phyloP scores from a whole-genome alignment of 2,329 filamentous ascomycete species.

The Neocatenulostroma microsporum region DNA sequence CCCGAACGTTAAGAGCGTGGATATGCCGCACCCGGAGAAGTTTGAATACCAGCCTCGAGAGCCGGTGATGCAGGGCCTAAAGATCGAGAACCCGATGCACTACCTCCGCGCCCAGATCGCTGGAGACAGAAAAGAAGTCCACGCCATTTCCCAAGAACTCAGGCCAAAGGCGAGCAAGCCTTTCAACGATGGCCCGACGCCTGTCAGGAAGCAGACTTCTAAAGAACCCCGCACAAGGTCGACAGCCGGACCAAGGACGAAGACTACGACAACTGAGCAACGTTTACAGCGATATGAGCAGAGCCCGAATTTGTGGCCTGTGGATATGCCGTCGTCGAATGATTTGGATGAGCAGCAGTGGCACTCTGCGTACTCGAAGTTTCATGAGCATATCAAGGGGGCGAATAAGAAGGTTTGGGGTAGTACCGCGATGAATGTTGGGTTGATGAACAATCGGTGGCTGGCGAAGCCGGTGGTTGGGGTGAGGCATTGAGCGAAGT shows the following conservation, averaged over 20 bases:
- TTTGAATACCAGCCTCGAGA: slow-evolving; percentile 63
- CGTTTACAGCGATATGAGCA: no score
- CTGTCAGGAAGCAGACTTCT: no score
- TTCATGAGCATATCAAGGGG: no score
- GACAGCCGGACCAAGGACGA: no score
- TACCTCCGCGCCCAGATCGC: slow-evolving; percentile 84
- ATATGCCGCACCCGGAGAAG: slow-evolving; percentile 52
- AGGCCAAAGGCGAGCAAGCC: not conserved
- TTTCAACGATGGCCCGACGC: not conserved
- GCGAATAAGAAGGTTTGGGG: not conserved
- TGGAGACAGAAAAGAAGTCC: slow-evolving; percentile 4
- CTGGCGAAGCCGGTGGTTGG: not conserved
- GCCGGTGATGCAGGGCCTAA: slow-evolving; percentile 68
- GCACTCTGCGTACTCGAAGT: no score
- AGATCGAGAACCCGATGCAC: slow-evolving; percentile 26
- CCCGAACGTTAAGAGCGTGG: slow-evolving; percentile 51
- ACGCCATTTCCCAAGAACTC: slow-evolving; percentile 3
- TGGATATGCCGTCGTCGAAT: no score
- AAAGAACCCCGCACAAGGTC: no score
- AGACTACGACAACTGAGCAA: no score
- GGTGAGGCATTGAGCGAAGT: not conserved
- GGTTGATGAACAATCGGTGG: not conserved
- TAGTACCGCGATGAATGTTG: not conserved
- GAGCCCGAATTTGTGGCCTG: no score
- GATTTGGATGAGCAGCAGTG: no score